Base-by-base conservation (phyloP, 495 filamentous ascomycete species). In the Trichoderma asperelloides region DNA sequence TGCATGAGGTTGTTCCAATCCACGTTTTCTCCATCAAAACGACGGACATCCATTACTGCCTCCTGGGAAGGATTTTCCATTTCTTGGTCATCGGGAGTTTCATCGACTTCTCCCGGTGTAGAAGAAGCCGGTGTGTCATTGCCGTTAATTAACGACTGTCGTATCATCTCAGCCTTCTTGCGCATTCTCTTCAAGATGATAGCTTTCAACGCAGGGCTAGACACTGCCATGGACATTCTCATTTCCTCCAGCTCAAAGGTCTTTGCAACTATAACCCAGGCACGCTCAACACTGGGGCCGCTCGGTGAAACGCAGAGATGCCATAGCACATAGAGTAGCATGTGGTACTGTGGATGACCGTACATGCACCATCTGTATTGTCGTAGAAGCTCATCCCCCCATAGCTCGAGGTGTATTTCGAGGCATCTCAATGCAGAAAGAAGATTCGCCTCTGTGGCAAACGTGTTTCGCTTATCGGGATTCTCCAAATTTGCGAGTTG, bases 261-360 rank as follows among this genome's bases (percentile, higher is more conserved):
- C 9, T 43, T 47, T 15, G 64, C 68, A 7, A 67, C 47, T 6
- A 49, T 62, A 16, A 41, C 62, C 68, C 68, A 67, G 49, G 68
- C 68, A 5, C 68, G 65, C 16, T 69, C 65, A 49, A 62, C 62
- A 12, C 39, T 65, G 1, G 43, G 21, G 18, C 66, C 65, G 2
- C 8, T 41, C 2, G 68, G 68, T 27, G 47, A 40, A n/a, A 67
- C 65, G 62, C 68, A 69, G 8, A 69, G 66, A 47, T 69, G 68
- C 68, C 68, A 69, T 30, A 69, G 65, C 1, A 67, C 28, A 49
- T 69, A 69, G 21, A 69, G 60, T 13, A 66, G 23, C 16, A 62
- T 37, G 33, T 69, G 63, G 41, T 67, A 69, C 65, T 69, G 68
- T 7, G 68, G 68, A 30, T 64, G 67, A 3, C 47, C 39, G 39